Evolutionary conservation across 805 yeast genomes (phyloP).

Genomic region (Danielozyma ontarioensis): DNA sequence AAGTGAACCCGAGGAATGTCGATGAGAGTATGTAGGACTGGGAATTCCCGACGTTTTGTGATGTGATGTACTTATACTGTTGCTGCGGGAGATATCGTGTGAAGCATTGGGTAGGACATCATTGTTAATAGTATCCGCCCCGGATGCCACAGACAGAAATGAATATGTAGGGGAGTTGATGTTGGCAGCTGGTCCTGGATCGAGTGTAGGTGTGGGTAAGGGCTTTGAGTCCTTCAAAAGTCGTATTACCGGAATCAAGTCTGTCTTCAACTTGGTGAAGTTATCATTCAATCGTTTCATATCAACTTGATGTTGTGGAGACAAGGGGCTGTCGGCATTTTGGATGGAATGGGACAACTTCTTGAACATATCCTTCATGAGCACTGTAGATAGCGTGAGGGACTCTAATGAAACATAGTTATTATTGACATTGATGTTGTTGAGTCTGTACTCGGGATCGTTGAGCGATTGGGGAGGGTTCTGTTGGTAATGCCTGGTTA

Average conservation of each 20-base stretch:
- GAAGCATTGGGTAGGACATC: background rate
- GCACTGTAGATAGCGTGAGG: slow-evolving; percentile 26
- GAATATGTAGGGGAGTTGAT: slow-evolving; percentile 28
- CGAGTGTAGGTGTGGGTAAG: slow-evolving; percentile 58
- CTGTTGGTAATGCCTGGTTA: slow-evolving; percentile 28
- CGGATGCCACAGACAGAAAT: slow-evolving; percentile 7
- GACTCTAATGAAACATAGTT: slow-evolving; percentile 34
- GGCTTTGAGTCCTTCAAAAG: slow-evolving; percentile 62
- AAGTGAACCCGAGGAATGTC: slow-evolving; percentile 34
- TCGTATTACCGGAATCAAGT: slow-evolving; percentile 58
- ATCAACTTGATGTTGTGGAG: slow-evolving; percentile 15
- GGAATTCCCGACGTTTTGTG: slow-evolving; percentile 3
- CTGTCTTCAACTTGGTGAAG: slow-evolving; percentile 54
- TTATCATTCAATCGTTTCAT: slow-evolving; percentile 45
- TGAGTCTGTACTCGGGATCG: slow-evolving; percentile 25
- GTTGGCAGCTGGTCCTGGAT: slow-evolving; percentile 26
- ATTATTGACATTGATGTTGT: slow-evolving; percentile 29
- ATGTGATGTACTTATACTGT: slow-evolving; percentile 3
- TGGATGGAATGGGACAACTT: slow-evolving; percentile 16
- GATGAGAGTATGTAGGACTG: slow-evolving; percentile 21
- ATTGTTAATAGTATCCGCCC: slow-evolving; percentile 1
- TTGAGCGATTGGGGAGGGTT: slow-evolving; percentile 19
- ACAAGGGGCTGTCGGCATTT: slow-evolving; percentile 7
- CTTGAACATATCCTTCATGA: slow-evolving; percentile 32
- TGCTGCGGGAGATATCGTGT: slow-evolving; percentile 4